phyloP scores from a whole-genome alignment of 495 filamentous ascomycete species.

The Bacidia rubella region DNA sequence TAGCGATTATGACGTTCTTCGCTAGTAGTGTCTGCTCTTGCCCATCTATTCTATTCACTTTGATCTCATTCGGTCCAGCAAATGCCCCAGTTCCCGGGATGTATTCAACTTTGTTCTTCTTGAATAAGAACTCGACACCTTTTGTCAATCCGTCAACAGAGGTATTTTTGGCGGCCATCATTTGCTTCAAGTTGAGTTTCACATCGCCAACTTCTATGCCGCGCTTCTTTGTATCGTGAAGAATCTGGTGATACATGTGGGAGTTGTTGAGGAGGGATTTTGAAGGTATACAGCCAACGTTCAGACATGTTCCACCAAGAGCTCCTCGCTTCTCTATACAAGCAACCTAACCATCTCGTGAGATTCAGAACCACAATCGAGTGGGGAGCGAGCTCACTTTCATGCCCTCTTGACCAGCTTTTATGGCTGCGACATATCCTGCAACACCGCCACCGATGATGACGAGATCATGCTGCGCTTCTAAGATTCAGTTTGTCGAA shows the following conservation, averaged over 20 bases:
- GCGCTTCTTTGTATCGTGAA: constrained; percentile 92
- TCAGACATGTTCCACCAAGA: constrained; percentile 93
- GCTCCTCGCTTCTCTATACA: constrained; percentile 97
- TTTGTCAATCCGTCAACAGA: constrained; percentile 86
- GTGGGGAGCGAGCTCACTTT: constrained; percentile 45
- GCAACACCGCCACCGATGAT: constrained; percentile 96
- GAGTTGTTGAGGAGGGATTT: constrained; percentile 99
- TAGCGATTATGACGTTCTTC: constrained; percentile 97
- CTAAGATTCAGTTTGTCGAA: constrained; percentile 1
- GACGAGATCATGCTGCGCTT: constrained; percentile 81
- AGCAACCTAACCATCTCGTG: constrained; percentile 48
- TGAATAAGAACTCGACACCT: constrained; percentile 93
- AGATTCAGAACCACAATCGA: not conserved
- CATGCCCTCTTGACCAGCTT: constrained; percentile 92
- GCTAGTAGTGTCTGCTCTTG: constrained; percentile 71
- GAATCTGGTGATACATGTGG: constrained; percentile 92
- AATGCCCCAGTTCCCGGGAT: constrained; percentile 85
- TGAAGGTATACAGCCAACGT: constrained; percentile 97
- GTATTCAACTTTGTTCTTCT: constrained; percentile 98
- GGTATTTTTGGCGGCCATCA: constrained; percentile 96
- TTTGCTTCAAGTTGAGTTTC: constrained; percentile 82
- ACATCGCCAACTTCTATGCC: constrained; percentile 95
- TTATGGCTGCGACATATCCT: constrained; percentile 98
- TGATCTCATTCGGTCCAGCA: constrained; percentile 78
- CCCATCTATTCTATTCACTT: constrained; percentile 78